Evolutionary conservation across 805 yeast species (phyloP).

Genomic region (Dipodascopsis tothii): DNA sequence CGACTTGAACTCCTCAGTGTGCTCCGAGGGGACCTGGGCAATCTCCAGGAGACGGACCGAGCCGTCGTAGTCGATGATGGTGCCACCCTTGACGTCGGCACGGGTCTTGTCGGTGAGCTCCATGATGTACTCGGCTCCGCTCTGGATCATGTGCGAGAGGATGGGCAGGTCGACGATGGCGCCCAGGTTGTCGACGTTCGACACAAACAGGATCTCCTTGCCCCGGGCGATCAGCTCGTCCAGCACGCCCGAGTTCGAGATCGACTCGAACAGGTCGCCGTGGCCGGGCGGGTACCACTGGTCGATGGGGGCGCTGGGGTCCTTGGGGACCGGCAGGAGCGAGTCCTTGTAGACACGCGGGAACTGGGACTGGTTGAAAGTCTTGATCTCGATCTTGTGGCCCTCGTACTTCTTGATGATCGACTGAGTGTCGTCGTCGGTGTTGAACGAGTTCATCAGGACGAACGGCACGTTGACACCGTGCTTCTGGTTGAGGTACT

Average conservation of each 20-base stretch:
- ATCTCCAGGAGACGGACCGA: conserved; percentile 89
- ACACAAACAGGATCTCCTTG: conserved; percentile 87
- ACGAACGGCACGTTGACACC: conserved; percentile 91
- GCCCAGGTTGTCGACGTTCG: conserved; percentile 97
- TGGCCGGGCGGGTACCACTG: conserved; percentile 99
- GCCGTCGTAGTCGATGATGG: conserved; percentile 92
- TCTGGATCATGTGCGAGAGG: conserved; percentile 83
- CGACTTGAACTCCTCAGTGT: conserved; percentile 94
- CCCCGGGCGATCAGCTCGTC: conserved; percentile 86
- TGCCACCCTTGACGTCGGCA: conserved; percentile 99
- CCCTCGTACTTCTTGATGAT: conserved; percentile 95
- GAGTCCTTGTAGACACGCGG: conserved; percentile 95
- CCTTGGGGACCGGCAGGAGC: conserved; percentile 85
- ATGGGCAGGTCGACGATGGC: conserved; percentile 93
- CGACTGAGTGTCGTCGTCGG: conserved; percentile 89
- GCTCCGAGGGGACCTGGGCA: conserved; percentile 98
- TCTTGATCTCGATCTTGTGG: conserved; percentile 87
- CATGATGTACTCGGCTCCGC: conserved; percentile 92
- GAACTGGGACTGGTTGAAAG: conserved; percentile 96
- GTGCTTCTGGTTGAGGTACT: conserved; percentile 76
- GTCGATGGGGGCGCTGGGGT: conserved; percentile 63
- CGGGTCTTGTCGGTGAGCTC: conserved; percentile 97
- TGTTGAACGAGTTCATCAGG: conserved; percentile 97
- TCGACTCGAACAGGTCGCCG: conserved; percentile 91
- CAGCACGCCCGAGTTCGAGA: conserved; percentile 83